These are phyloP conservation scores for Solanum dulcamara DNA, from an alignment of 257 asterid species.

Conservation along the genomic window DNA sequence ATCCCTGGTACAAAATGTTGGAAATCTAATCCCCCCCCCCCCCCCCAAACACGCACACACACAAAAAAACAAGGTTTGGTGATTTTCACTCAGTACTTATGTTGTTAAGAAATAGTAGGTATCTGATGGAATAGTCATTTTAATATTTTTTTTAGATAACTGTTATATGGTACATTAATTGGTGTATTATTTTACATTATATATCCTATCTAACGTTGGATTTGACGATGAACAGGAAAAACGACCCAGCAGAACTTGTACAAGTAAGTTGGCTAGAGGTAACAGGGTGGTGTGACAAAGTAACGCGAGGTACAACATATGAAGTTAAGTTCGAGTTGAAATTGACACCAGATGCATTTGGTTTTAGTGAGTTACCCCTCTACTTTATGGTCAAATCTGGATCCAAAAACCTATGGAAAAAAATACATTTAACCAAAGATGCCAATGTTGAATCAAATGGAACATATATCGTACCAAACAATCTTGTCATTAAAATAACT, in stretches of 20 bases:
- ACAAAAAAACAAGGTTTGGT: too few species aligned
- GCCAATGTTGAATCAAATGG: not conserved
- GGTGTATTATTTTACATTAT: not conserved
- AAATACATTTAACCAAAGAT: not conserved
- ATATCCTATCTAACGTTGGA: not conserved
- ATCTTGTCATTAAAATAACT: not conserved
- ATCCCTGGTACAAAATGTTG: too few species aligned
- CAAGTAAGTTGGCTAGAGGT: conserved; percentile 5
- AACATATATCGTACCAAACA: not conserved
- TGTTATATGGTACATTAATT: not conserved
- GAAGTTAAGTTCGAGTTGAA: not conserved
- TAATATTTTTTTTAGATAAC: not conserved
- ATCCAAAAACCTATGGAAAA: not conserved
- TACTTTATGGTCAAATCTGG: not conserved
- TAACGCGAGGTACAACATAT: not conserved
- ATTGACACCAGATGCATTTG: not conserved
- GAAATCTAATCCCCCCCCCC: too few species aligned
- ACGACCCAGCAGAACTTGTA: not conserved
- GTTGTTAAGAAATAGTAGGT: not conserved
- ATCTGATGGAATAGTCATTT: not conserved
- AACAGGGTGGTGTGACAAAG: not conserved
- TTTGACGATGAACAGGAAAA: not conserved
- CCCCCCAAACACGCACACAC: too few species aligned
- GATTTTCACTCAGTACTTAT: too few species aligned
- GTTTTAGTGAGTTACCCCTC: not conserved